Evolutionary conservation across 2,329 filamentous ascomycete species (phyloP).

Genomic region (Alternaria tenuissima): DNA sequence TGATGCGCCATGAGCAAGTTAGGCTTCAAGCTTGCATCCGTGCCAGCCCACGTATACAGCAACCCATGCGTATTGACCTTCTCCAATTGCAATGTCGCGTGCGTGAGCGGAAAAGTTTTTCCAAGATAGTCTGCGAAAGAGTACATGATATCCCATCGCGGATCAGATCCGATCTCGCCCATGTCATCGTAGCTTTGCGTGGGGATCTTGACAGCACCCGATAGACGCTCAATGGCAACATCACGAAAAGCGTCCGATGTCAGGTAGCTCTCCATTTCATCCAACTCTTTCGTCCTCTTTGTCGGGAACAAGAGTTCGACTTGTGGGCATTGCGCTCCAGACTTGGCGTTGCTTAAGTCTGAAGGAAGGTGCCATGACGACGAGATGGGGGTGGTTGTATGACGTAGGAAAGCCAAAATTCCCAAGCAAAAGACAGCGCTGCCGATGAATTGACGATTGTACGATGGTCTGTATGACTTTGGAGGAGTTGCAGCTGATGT

Average conservation of each 20-base stretch:
- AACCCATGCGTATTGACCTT: constrained; percentile 68
- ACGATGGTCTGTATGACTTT: neutral
- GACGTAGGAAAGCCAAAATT: constrained; percentile 6
- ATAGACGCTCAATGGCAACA: constrained; percentile 48
- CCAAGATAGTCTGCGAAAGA: constrained; percentile 57
- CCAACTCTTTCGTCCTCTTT: constrained; percentile 35
- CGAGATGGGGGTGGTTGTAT: constrained; percentile 24
- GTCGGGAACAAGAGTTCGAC: constrained; percentile 39
- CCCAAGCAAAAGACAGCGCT: constrained; percentile 10
- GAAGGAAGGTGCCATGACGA: constrained; percentile 22
- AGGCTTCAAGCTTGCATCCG: constrained; percentile 60
- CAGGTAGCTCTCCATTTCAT: constrained; percentile 40
- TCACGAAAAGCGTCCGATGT: constrained; percentile 39
- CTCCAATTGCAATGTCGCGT: constrained; percentile 58
- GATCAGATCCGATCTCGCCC: constrained; percentile 62
- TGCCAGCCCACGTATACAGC: constrained; percentile 66
- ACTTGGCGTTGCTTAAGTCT: neutral
- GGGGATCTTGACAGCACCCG: constrained; percentile 62
- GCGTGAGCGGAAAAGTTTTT: constrained; percentile 45
- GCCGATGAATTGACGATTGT: constrained; percentile 8
- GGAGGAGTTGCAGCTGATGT: neutral
- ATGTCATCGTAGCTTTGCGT: constrained; percentile 66
- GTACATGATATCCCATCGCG: constrained; percentile 67
- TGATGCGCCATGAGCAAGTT: constrained; percentile 70
- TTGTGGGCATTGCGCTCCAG: constrained; percentile 36